These are phyloP conservation scores for Populus hybrid DNA, from an alignment of 441 rosid genomes.

Conservation along the genomic window DNA sequence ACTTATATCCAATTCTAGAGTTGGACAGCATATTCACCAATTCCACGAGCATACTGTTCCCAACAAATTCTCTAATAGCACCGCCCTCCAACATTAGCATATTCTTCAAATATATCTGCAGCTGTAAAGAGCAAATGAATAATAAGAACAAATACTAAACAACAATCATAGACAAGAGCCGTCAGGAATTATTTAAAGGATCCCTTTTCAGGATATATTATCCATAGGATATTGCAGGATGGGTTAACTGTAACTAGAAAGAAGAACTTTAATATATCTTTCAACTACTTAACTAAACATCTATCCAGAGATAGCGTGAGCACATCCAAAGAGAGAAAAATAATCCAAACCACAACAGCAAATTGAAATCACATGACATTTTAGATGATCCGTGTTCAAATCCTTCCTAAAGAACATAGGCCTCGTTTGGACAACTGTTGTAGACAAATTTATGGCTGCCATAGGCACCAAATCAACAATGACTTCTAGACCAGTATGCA, in stretches of 20 bases:
- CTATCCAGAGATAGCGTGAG: not conserved
- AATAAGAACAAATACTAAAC: not conserved
- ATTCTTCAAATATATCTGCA: constrained; percentile 60
- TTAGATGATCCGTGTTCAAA: constrained; percentile 11
- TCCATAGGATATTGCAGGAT: not conserved
- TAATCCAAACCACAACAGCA: not conserved
- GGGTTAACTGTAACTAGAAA: not conserved
- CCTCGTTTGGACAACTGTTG: constrained; percentile 50
- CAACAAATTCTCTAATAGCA: constrained; percentile 64
- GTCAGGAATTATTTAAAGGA: not conserved
- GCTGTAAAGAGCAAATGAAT: constrained; percentile 28
- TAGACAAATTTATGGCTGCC: constrained; percentile 54
- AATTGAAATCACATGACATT: constrained; percentile 40
- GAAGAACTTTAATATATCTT: not conserved
- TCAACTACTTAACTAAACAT: not conserved
- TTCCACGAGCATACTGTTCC: constrained; percentile 56
- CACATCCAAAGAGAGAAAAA: not conserved
- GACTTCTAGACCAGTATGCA: constrained; percentile 56
- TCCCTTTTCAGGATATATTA: not conserved
- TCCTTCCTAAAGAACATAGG: constrained; percentile 50
- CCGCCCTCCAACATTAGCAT: constrained; percentile 75
- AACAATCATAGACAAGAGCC: not conserved
- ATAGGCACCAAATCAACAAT: constrained; percentile 68
- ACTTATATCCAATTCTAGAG: constrained; percentile 78
- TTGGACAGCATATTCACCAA: constrained; percentile 53